Percentiles rank a stretch among this genome's conserved stretches.
Conservation (phyloP, 1,284 basidiomycete species). For the Ceratobasidium sp. region DNA sequence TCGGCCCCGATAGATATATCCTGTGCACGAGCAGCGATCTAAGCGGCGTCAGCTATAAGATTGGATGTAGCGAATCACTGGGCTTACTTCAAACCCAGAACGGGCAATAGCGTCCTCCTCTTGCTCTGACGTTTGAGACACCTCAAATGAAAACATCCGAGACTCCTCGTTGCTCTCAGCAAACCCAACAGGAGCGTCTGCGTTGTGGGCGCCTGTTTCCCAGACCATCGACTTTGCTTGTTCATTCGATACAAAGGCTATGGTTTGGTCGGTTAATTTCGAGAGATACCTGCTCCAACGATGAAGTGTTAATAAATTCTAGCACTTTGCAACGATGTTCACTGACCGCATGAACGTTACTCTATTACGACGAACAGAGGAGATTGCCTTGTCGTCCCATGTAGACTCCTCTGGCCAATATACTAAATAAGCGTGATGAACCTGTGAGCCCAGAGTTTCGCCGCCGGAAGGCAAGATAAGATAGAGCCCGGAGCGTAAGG, state of each 20-base stretch:
- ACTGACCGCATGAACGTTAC: slow-evolving; percentile 69
- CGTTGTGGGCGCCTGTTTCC: slow-evolving; percentile 14
- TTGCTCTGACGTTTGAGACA: slow-evolving; percentile 13
- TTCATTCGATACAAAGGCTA: slow-evolving; percentile 37
- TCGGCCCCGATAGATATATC: background rate
- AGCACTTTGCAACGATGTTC: background rate
- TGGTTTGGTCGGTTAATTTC: slow-evolving; percentile 44
- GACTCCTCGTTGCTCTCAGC: slow-evolving; percentile 19
- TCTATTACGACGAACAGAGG: slow-evolving; percentile 62
- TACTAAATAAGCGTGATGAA: slow-evolving; percentile 57
- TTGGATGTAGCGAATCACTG: background rate
- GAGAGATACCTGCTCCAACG: slow-evolving; percentile 41
- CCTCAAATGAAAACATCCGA: slow-evolving; percentile 34
- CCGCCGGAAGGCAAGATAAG: background rate
- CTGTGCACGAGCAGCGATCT: background rate
- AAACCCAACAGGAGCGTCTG: slow-evolving; percentile 3
- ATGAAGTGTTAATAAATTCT: background rate
- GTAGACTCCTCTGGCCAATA: slow-evolving; percentile 72
- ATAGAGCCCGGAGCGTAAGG: slow-evolving; percentile 7
- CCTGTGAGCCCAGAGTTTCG: background rate
- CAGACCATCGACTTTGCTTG: slow-evolving; percentile 43
- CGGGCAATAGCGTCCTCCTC: slow-evolving; percentile 33
- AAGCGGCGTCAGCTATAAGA: background rate
- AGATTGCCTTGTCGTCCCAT: slow-evolving; percentile 63
- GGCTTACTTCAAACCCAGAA: slow-evolving; percentile 21